Evolutionary conservation across 1,284 basidiomycete species (phyloP).

Genomic region (Sanghuangporus sanghuang): DNA sequence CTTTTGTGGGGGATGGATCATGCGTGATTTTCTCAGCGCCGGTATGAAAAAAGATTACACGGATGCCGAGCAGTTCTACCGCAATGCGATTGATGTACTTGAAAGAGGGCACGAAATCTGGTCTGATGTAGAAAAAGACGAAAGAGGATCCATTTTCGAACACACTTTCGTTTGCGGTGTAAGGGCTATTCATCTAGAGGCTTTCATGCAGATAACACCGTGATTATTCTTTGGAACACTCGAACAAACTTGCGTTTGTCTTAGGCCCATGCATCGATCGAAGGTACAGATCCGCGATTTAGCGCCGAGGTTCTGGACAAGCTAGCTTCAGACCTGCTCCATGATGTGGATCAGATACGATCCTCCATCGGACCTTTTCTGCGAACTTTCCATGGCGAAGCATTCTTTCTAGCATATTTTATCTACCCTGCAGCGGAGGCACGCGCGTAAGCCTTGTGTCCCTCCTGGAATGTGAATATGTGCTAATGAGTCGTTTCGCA

Average conservation of each 20-base stretch:
- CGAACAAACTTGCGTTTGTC: background rate
- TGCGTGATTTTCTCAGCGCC: slow-evolving; percentile 22
- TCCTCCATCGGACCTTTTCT: background rate
- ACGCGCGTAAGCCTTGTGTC: background rate
- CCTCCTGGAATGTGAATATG: background rate
- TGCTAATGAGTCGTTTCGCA: background rate
- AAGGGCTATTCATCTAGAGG: slow-evolving; percentile 13
- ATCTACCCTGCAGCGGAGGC: slow-evolving; percentile 13
- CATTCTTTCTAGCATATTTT: slow-evolving; percentile 11
- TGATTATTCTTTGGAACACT: background rate
- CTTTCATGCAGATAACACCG: slow-evolving; percentile 14
- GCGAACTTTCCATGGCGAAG: background rate
- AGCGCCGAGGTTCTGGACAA: slow-evolving; percentile 3
- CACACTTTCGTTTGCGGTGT: slow-evolving; percentile 21
- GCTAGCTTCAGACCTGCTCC: slow-evolving; percentile 14
- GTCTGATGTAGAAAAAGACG: slow-evolving; percentile 13
- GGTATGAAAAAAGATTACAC: slow-evolving; percentile 12
- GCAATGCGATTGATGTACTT: slow-evolving; percentile 16
- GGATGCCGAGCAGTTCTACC: slow-evolving; percentile 20
- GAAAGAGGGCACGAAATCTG: slow-evolving; percentile 19
- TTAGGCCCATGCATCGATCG: background rate
- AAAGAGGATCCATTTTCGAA: slow-evolving; percentile 20
- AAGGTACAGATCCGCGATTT: background rate
- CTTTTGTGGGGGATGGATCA: slow-evolving; percentile 27
- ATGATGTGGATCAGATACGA: slow-evolving; percentile 5